Percentiles rank a stretch among this genome's conserved stretches.
These are phyloP conservation scores for Xylaria telfairii DNA, from an alignment of 495 filamentous ascomycete genomes.

Conservation along the genomic window DNA sequence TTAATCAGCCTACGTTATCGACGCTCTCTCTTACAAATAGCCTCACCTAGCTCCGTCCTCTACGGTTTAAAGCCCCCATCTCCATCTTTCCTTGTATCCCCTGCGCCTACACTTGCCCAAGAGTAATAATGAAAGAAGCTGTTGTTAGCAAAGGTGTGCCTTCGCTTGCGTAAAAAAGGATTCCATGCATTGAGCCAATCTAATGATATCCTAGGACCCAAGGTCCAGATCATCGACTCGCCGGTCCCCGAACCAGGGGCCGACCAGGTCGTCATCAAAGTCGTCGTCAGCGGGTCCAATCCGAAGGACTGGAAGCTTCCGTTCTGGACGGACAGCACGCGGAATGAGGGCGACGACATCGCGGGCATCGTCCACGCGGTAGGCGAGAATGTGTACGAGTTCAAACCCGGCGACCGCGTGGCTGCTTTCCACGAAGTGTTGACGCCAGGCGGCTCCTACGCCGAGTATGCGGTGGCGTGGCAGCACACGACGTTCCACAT, in stretches of 20 bases:
- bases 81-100: background rate
- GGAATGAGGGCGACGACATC: constrained; percentile 75
- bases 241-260: constrained; percentile 66
- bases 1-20: background rate
- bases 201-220: constrained; percentile 40
- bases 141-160: constrained; percentile 53
- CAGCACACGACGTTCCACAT: constrained; percentile 73
- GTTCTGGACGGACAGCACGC: constrained; percentile 17
- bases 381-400: constrained; percentile 65
- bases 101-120: background rate
- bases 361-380: constrained; percentile 70
- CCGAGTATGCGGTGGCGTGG: constrained; percentile 73
- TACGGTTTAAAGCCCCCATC: background rate
- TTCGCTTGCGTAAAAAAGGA: background rate
- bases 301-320: constrained; percentile 80
- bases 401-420: constrained; percentile 72
- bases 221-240: constrained; percentile 67
- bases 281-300: constrained; percentile 72
- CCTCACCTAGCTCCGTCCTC: background rate
- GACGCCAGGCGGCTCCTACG: constrained; percentile 64
- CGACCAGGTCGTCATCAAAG: constrained; percentile 73
- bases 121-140: constrained; percentile 68
- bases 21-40: background rate
- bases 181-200: background rate
- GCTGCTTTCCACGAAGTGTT: constrained; percentile 69